Conservation (phyloP, 352 stramenopile species). For the Phytopythium mirpurense region DNA sequence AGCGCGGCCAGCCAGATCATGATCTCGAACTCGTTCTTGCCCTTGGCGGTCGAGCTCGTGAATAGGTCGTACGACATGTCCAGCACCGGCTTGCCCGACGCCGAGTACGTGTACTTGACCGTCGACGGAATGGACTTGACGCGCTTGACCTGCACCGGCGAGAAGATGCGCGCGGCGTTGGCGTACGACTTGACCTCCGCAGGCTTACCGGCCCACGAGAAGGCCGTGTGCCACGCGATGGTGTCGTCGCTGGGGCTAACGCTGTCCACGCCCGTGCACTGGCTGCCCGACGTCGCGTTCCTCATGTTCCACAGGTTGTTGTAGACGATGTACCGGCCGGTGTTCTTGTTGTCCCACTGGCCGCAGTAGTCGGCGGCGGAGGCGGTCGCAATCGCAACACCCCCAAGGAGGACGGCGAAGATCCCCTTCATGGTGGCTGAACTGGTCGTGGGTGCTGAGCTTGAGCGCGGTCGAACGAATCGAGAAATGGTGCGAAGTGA, state of each 20-base stretch:
- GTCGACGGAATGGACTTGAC: conserved; percentile 27
- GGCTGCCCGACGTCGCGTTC: conserved; percentile 15
- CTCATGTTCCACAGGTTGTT: conserved; percentile 31
- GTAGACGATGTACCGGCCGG: conserved; percentile 32
- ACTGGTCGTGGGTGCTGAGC: neutral
- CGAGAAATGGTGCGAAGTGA: neutral
- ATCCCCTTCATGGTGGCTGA: conserved; percentile 17
- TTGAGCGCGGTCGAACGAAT: neutral
- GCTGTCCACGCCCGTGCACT: conserved; percentile 17
- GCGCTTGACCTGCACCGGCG: conserved; percentile 18
- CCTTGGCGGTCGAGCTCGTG: conserved; percentile 19
- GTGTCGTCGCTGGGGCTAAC: conserved; percentile 9
- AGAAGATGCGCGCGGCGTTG: conserved; percentile 19
- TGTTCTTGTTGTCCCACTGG: conserved; percentile 21
- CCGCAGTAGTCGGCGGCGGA: conserved; percentile 18
- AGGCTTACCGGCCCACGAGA: conserved; percentile 17
- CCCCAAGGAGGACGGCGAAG: conserved; percentile 3
- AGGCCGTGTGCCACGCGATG: conserved; percentile 16
- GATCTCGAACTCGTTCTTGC: conserved; percentile 26
- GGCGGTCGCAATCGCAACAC: conserved; percentile 6
- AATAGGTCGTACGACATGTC: conserved; percentile 34
- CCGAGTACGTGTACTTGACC: conserved; percentile 29
- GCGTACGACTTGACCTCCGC: conserved; percentile 22
- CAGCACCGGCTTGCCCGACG: conserved; percentile 11
- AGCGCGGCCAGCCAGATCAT: conserved; percentile 34